phyloP scores from a whole-genome alignment of 1,139 yeast genomes.

The Saccharomyces pastorianus region DNA sequence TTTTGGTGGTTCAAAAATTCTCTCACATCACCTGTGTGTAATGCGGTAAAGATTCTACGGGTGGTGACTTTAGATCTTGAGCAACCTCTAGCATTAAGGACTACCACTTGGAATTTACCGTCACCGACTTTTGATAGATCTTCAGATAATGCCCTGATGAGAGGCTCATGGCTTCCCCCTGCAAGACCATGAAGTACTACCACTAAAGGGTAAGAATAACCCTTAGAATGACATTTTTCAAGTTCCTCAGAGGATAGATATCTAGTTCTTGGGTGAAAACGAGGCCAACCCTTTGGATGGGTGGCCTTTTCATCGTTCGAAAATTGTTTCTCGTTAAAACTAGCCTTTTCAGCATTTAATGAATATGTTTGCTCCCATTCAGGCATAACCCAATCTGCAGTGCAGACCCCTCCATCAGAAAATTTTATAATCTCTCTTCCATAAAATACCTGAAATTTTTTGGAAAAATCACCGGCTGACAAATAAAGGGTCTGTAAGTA shows the following conservation, averaged over 20 bases:
- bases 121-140: slow-evolving; percentile 19
- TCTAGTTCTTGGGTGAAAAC: slow-evolving; percentile 66
- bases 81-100: slow-evolving; percentile 78
- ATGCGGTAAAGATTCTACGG: slow-evolving; percentile 63
- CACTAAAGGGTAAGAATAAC: slow-evolving; percentile 49
- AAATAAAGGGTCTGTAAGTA: slow-evolving; percentile 63
- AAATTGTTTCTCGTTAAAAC: slow-evolving; percentile 38
- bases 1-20: slow-evolving; percentile 46
- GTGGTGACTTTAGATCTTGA: slow-evolving; percentile 68
- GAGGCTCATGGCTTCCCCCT: slow-evolving; percentile 83
- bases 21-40: slow-evolving; percentile 63
- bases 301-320: slow-evolving; percentile 41
- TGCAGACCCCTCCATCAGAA: slow-evolving; percentile 55
- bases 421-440: slow-evolving; percentile 61
- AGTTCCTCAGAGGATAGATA: slow-evolving; percentile 49
- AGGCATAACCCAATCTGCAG: slow-evolving; percentile 63
- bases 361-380: slow-evolving; percentile 33
- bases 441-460: slow-evolving; percentile 49
- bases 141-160: slow-evolving; percentile 52
- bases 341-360: slow-evolving; percentile 6
- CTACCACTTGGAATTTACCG: slow-evolving; percentile 51
- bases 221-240: slow-evolving; percentile 19
- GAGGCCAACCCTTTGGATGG: slow-evolving; percentile 59
- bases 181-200: slow-evolving; percentile 72
- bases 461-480: slow-evolving; percentile 44